Evolutionary conservation across 169 alveolate genomes (phyloP).

Genomic region (Amoebophrya sp.): DNA sequence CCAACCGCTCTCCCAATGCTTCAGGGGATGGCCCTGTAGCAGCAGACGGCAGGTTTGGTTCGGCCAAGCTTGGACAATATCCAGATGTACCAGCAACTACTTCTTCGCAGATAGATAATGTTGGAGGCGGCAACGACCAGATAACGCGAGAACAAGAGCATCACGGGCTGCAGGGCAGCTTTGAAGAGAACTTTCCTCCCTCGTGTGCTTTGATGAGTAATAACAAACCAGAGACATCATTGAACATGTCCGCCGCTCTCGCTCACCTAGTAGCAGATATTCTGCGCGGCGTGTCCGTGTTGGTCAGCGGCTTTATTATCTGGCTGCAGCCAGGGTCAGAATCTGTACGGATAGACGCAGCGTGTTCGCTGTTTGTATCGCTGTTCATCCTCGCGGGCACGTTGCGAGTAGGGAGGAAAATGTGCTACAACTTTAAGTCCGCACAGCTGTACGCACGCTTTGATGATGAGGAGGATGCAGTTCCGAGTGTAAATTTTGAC

Average conservation of each 20-base stretch:
- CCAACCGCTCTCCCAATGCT: no score
- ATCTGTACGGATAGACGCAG: not conserved
- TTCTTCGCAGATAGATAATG: no score
- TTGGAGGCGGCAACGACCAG: no score
- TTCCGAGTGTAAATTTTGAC: no score
- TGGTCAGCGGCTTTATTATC: not conserved
- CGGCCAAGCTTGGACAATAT: no score
- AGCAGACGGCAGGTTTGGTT: no score
- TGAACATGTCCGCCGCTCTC: conserved; percentile 6
- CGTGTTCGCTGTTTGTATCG: not conserved
- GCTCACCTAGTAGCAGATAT: conserved; percentile 7
- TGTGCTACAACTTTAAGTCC: not conserved
- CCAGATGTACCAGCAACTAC: no score
- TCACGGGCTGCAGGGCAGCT: no score
- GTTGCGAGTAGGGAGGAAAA: not conserved
- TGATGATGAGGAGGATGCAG: not conserved
- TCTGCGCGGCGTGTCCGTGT: conserved; percentile 21
- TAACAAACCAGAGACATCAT: not conserved
- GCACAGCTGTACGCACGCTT: not conserved
- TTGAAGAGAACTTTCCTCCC: no score
- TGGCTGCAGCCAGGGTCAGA: not conserved
- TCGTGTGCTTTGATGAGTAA: no score
- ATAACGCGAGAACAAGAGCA: no score
- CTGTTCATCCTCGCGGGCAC: conserved; percentile 7
- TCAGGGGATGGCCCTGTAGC: no score